phyloP scores from a whole-genome alignment of 441 rosid species.

The Gossypium gossypioides region DNA sequence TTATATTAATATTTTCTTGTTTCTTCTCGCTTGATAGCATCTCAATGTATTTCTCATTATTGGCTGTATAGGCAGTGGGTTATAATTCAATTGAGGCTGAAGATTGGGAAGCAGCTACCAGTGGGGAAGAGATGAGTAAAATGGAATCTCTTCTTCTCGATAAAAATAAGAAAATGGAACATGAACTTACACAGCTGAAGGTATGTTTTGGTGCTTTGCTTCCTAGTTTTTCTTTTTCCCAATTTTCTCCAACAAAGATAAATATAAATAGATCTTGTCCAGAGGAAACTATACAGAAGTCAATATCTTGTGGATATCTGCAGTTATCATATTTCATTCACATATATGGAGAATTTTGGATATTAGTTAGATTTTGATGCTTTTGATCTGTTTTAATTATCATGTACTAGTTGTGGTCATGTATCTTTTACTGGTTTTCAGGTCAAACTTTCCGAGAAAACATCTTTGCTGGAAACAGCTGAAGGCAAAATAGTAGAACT shows the following conservation, averaged over 20 bases:
- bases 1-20: slow-evolving; percentile 4
- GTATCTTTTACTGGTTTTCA: slow-evolving; percentile 25
- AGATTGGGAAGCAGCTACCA: slow-evolving; percentile 96
- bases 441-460: slow-evolving; percentile 85
- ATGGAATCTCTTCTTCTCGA: slow-evolving; percentile 99
- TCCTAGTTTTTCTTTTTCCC: slow-evolving; percentile 1
- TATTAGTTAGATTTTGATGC: not conserved
- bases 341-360: slow-evolving; percentile 2
- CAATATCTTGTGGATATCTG: slow-evolving; percentile 3
- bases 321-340: not conserved
- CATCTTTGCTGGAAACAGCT: slow-evolving; percentile 65
- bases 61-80: slow-evolving; percentile 67
- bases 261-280: not conserved
- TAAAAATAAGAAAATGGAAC: slow-evolving; percentile 96
- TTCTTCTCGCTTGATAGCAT: not conserved
- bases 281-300: not conserved
- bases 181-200: slow-evolving; percentile 89
- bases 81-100: slow-evolving; percentile 98
- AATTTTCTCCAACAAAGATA: slow-evolving; percentile 1
- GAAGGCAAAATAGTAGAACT: slow-evolving; percentile 74
- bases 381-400: slow-evolving; percentile 7
- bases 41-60: slow-evolving; percentile 1
- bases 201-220: slow-evolving; percentile 26
- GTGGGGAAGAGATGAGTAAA: slow-evolving; percentile 95
- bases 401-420: not conserved